Base-by-base conservation (phyloP, 2,329 filamentous ascomycete genomes). In the Aureobasidium melanogenum region DNA sequence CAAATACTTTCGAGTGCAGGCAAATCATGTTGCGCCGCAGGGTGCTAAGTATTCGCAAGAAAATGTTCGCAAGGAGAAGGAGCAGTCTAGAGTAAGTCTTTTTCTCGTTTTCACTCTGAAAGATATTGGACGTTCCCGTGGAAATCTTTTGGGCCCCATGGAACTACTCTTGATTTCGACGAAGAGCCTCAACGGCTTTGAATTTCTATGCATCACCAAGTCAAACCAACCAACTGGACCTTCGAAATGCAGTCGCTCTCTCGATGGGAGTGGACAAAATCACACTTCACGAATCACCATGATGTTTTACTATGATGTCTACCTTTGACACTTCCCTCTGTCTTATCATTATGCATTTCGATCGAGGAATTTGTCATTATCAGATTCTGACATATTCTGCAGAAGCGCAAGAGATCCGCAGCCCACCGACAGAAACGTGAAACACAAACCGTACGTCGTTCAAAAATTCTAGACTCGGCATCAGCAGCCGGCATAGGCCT, bases 1-100 rank as follows among this genome's bases (percentile, higher is more conserved):
- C 54, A 80, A 79, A 63, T 81, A 81, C 67, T 81, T 81, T 71
- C 74, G 73, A 39, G 75, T 81, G 24, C 72, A 75, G 57, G 69
- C 71, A 17, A 69, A 74, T 30, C 72, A 75, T 69, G 57, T 68
- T 54, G 69, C 72, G 38, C 66, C 73, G 44, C 59, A 64, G 12
- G 67, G 66, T 7, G 67, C 72, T 4, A 77, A 75, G 62, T 77
- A 80, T 65, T 73, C 75, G 0, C 66, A 68, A 15, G 68, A 73
- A 12, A 77, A 77, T 51, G 70, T 80, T 9, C 66, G 66, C 38
- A 67, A 67, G 26, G 67, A 77, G 68, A 55, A 68, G 65, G 67
- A 72, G 64, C 63, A 66, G 63, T 39, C 70, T 69, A 69, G 67
- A 66, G 72, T 64, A 67, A 68, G 63, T 64, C 10, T 65, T 22